Evolutionary conservation across 2,329 filamentous ascomycete species (phyloP).

Genomic region (Ceratocystis papillata): DNA sequence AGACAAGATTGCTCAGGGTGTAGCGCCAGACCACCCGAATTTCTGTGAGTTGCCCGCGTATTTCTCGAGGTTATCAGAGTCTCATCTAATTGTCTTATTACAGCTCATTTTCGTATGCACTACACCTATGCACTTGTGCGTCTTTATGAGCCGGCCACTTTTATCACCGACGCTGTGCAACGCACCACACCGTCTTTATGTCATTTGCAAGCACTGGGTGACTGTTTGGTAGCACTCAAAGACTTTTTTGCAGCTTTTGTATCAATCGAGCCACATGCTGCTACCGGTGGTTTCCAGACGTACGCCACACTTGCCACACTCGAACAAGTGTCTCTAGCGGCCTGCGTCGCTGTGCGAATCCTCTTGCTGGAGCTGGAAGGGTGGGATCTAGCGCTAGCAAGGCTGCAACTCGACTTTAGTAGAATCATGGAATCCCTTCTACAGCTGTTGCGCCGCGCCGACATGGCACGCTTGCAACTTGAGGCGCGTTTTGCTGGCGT

Average conservation of each 20-base stretch:
- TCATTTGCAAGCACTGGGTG: conserved; percentile 31
- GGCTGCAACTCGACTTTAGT: conserved; percentile 24
- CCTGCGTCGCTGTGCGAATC: conserved; percentile 24
- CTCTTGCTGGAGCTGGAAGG: conserved; percentile 25
- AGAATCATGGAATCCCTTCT: conserved; percentile 23
- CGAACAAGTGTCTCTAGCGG: conserved; percentile 22
- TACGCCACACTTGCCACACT: conserved; percentile 23
- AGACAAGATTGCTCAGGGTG: conserved; percentile 22
- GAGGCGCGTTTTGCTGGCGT: conserved; percentile 23
- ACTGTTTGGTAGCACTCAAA: conserved; percentile 32
- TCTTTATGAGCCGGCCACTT: conserved; percentile 34
- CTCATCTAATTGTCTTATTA: background rate
- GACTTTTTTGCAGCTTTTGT: conserved; percentile 31
- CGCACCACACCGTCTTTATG: conserved; percentile 28
- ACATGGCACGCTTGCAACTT: conserved; percentile 20
- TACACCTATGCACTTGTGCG: conserved; percentile 33
- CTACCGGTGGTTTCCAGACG: conserved; percentile 23
- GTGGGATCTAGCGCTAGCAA: conserved; percentile 24
- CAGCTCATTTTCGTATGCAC: conserved; percentile 29
- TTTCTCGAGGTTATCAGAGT: no score
- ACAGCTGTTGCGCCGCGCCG: conserved; percentile 21
- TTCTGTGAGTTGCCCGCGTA: conserved; percentile 10
- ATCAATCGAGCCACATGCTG: conserved; percentile 27
- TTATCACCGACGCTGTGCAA: conserved; percentile 28
- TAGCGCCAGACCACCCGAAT: conserved; percentile 20